Conservation (phyloP, 192 early-diverging fungal genomes). For the Diversispora eburnea region DNA sequence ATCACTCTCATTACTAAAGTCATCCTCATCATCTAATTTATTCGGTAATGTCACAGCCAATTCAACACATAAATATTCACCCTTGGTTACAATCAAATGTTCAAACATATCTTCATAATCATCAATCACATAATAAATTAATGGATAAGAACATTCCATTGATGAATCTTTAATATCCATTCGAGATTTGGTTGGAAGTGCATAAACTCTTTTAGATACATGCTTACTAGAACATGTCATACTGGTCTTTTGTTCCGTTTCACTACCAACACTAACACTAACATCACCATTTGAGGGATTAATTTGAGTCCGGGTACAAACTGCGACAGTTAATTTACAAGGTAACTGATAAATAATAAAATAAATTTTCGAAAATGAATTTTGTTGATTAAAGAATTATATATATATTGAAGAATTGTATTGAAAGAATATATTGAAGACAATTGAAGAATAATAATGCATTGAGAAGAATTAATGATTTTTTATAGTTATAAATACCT, state of each 20-base stretch:
- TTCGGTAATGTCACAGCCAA: slow-evolving; percentile 73
- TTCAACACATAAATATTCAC: slow-evolving; percentile 90
- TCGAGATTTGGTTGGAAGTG: slow-evolving; percentile 84
- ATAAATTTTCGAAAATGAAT: neutral
- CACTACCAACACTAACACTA: no score
- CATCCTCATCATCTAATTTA: slow-evolving; percentile 28
- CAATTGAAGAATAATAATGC: slow-evolving; percentile 8
- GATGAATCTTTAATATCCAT: slow-evolving; percentile 87
- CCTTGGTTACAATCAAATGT: slow-evolving; percentile 78
- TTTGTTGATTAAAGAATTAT: neutral
- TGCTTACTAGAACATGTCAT: slow-evolving; percentile 77
- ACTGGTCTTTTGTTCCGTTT: slow-evolving; percentile 36
- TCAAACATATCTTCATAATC: slow-evolving; percentile 89
- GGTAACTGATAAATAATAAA: slow-evolving; percentile 48
- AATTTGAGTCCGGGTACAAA: slow-evolving; percentile 60
- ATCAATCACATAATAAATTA: slow-evolving; percentile 90
- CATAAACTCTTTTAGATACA: slow-evolving; percentile 78
- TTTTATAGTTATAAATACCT: slow-evolving; percentile 41
- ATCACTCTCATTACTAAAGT: slow-evolving; percentile 17
- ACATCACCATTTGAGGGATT: slow-evolving; percentile 8
- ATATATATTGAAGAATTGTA: neutral
- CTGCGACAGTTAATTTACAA: slow-evolving; percentile 85
- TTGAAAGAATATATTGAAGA: neutral
- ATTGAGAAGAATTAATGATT: no score
- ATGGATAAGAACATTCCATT: slow-evolving; percentile 86